Base-by-base conservation (phyloP, 768 basidiomycete species). In the Rhodotorula kratochvilovae region DNA sequence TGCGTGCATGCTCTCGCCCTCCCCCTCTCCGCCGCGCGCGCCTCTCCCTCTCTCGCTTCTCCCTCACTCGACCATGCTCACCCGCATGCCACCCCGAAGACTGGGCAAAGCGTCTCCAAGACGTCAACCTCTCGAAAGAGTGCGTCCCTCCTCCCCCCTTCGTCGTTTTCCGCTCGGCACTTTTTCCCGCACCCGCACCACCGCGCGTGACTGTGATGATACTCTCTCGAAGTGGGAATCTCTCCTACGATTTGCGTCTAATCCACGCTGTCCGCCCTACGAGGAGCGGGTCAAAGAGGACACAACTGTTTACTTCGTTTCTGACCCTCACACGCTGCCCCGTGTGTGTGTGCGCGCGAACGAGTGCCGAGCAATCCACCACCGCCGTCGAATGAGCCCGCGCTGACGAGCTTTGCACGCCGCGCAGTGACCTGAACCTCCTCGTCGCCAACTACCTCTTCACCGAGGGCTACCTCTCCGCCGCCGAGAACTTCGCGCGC, bases 361-460 rank as follows among this genome's bases (percentile, higher is more conserved):
- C 45, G 39, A 39, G 39, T 39, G 39, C 39, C 39, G 39, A 39
- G 39, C 39, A 39, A 39, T 39, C 39, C 39, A 39, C 6, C 39
- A 21, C 65, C 62, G 35, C 35, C 50, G n/a, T n/a, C n/a, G n/a
- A n/a, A n/a, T 36, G 25, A 50, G 21, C 45, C 17, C 50, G 51
- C 13, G n/a, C 51, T 53, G 51, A 53, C 51, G 12, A 2, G n/a
- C 29, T 13, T 2, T 15, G 1, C n/a, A 8, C 53, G 3, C 50
- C 51, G 23, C 39, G 23, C 48, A 99, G 96, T 81, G 93, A 99
- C 81, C 83, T 98, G 68, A 95, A 98, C 80, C 86, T 89, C 7
- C 86, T 98, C 33, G 87, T 99, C 56, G 93, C 96, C 88, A 92
- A 99, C 80, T 98, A 97, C 81, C 89, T 98, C 72, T 90, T 96